A percentile compares a stretch with the other conserved stretches of the same genome.
phyloP scores from a whole-genome alignment of 345 rosid species.

The Eucalyptus regnans region DNA sequence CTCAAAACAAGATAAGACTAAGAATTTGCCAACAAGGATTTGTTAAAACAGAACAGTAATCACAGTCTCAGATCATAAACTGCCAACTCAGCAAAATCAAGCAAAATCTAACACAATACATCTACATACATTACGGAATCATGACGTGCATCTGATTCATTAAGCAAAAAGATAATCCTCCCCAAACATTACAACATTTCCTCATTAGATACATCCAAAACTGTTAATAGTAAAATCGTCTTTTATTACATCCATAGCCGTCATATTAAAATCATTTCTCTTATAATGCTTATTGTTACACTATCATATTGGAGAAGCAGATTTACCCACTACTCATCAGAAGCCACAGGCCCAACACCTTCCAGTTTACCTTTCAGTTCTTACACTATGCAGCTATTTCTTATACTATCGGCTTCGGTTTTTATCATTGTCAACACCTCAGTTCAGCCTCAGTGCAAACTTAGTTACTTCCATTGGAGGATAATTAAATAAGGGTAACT shows the following conservation, averaged over 20 bases:
- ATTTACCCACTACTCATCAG: background rate
- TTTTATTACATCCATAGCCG: background rate
- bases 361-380: background rate
- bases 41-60: background rate
- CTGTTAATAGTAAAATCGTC: background rate
- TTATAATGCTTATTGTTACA: background rate
- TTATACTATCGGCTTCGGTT: background rate
- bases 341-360: background rate
- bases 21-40: background rate
- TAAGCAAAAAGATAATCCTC: background rate
- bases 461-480: background rate
- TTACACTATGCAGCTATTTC: background rate
- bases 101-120: background rate
- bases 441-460: background rate
- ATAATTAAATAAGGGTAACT: background rate
- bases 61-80: background rate
- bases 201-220: background rate
- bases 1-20: background rate
- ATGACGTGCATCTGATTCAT: background rate
- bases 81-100: background rate
- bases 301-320: background rate
- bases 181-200: background rate
- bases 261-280: background rate
- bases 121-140: background rate
- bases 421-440: background rate